Percentiles rank a stretch among this genome's conserved stretches.
These are phyloP conservation scores for Leucocoprinus sp. DNA, from an alignment of 768 basidiomycete species.

Conservation along the genomic window DNA sequence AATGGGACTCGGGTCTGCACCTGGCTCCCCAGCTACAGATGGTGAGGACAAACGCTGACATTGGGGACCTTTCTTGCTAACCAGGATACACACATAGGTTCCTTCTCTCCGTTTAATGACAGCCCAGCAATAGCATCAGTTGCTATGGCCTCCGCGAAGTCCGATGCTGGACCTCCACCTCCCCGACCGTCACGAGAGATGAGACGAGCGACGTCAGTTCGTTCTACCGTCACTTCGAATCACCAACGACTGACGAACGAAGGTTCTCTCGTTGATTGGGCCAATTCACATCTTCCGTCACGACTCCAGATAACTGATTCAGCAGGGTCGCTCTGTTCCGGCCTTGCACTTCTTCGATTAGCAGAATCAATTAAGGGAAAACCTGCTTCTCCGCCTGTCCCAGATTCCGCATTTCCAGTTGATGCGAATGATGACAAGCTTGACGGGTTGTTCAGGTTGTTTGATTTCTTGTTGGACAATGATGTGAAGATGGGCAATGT, in stretches of 20 bases:
- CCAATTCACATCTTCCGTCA: conserved; percentile 73
- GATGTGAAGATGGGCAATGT: conserved; percentile 88
- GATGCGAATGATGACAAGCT: conserved; percentile 68
- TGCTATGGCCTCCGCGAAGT: conserved; percentile 7
- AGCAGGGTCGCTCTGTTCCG: conserved; percentile 42
- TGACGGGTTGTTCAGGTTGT: conserved; percentile 80
- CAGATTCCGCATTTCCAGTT: conserved; percentile 70
- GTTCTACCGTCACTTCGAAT: conserved; percentile 12
- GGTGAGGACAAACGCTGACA: conserved; percentile 39
- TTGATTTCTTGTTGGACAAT: conserved; percentile 89
- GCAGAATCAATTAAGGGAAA: conserved; percentile 73
- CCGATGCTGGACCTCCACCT: conserved; percentile 28
- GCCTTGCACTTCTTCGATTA: conserved; percentile 75
- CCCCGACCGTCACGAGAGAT: conserved; percentile 64
- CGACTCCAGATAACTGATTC: conserved; percentile 48
- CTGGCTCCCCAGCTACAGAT: conserved; percentile 9
- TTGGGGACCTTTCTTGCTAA: conserved; percentile 50
- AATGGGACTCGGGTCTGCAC: conserved; percentile 44
- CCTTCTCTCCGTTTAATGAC: conserved; percentile 13
- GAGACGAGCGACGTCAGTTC: conserved; percentile 32
- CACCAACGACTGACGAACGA: conserved; percentile 29
- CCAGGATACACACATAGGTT: conserved; percentile 22
- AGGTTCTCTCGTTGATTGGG: conserved; percentile 71
- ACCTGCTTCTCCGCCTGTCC: conserved; percentile 60
- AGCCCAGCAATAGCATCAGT: background rate